Conservation (phyloP, 78 protist genomes). For the Dictyostelium discoideum region DNA sequence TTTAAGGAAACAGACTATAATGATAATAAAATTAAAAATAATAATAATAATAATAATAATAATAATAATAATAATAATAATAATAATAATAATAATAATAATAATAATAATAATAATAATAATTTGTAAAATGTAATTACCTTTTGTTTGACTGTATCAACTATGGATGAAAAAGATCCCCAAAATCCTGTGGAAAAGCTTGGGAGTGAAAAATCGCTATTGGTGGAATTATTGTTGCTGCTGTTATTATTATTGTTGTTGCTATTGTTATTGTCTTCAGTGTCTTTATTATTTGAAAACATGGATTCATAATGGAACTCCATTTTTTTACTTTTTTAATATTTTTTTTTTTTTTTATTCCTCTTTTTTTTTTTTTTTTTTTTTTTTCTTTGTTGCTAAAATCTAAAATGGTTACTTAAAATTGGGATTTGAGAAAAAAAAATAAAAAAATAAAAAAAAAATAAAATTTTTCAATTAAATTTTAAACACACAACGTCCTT, state of each 20-base stretch:
- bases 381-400: too few species aligned
- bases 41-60: background rate
- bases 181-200: background rate
- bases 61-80: too few species aligned
- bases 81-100: too few species aligned
- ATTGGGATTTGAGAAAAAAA: background rate
- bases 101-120: background rate
- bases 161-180: constrained; percentile 43
- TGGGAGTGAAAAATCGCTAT: background rate
- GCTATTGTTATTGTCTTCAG: background rate
- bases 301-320: constrained; percentile 54
- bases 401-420: background rate
- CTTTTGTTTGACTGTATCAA: constrained; percentile 54
- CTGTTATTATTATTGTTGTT: background rate
- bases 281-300: background rate
- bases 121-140: background rate
- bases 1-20: background rate
- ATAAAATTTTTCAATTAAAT: too few species aligned
- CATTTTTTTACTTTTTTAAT: background rate
- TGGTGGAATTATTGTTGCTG: background rate
- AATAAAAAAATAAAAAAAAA: too few species aligned
- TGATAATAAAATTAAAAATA: too few species aligned
- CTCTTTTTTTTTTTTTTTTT: too few species aligned
- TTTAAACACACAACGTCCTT: background rate
- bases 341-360: background rate